A percentile compares a stretch with the other conserved stretches of the same genome.
These are phyloP conservation scores for Corrigiola litoralis DNA, from an alignment of 179 eudicot genomes.

Conservation along the genomic window DNA sequence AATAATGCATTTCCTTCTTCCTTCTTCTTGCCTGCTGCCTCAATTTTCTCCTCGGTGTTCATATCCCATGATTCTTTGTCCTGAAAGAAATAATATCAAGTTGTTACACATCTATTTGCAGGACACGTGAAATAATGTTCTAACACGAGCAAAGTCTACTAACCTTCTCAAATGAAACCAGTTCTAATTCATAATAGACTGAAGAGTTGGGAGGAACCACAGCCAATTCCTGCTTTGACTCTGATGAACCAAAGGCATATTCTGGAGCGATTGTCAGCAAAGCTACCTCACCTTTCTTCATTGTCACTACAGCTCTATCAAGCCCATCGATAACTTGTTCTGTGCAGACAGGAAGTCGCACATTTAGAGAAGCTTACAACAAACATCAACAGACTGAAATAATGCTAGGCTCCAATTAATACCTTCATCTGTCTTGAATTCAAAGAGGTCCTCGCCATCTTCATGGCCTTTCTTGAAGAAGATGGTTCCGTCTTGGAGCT, in stretches of 20 bases:
- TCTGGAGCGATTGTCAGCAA: constrained; percentile 66
- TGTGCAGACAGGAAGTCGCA: constrained; percentile 26
- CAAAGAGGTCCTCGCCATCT: constrained; percentile 58
- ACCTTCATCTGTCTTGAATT: constrained; percentile 95
- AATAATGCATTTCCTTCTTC: constrained; percentile 83
- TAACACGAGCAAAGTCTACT: not conserved
- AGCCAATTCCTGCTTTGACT: constrained; percentile 78
- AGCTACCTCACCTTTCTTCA: constrained; percentile 98
- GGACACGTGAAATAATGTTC: not conserved
- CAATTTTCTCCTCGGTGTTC: constrained; percentile 79
- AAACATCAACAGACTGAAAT: not conserved
- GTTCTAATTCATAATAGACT: constrained; percentile 56
- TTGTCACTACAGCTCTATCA: constrained; percentile 73
- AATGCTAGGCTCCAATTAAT: no score
- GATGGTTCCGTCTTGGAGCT: constrained; percentile 79
- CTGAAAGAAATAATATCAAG: constrained; percentile 25
- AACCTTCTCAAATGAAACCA: constrained; percentile 83
- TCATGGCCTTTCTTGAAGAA: constrained; percentile 73
- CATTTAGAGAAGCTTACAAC: not conserved
- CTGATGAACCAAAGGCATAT: constrained; percentile 75
- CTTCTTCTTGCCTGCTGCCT: constrained; percentile 84
- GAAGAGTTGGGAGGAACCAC: constrained; percentile 82
- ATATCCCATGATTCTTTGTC: constrained; percentile 97
- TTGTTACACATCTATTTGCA: not conserved
- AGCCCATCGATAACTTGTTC: constrained; percentile 96